Evolutionary conservation across 2,329 filamentous ascomycete species (phyloP).

Genomic region (Trichophyton mentagrophytes): DNA sequence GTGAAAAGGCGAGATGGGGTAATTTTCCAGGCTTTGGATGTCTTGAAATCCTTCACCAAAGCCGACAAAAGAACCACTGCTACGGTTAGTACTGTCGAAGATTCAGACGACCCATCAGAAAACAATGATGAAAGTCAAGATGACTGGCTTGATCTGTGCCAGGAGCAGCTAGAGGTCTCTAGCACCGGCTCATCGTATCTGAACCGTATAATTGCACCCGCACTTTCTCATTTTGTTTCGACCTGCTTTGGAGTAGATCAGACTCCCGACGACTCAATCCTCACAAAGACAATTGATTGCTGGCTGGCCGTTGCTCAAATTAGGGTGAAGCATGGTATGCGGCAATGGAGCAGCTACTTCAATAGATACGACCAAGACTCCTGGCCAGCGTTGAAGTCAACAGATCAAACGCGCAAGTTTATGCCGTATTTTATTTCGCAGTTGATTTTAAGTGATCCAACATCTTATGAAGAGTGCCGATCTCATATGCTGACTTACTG

Average conservation of each 20-base stretch:
- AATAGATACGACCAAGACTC: conserved; percentile 41
- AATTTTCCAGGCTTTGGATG: conserved; percentile 38
- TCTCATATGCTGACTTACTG: conserved; percentile 41
- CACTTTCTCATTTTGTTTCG: conserved; percentile 43
- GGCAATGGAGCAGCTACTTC: conserved; percentile 45
- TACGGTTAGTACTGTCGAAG: conserved; percentile 13
- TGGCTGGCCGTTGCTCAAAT: conserved; percentile 41
- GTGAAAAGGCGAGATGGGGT: conserved; percentile 32
- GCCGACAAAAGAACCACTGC: conserved; percentile 18
- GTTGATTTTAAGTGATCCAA: conserved; percentile 32
- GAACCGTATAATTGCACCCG: conserved; percentile 35
- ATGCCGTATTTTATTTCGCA: conserved; percentile 34
- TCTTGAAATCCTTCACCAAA: conserved; percentile 33
- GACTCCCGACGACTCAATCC: conserved; percentile 41
- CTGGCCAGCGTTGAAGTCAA: conserved; percentile 35
- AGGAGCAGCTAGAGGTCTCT: conserved; percentile 23
- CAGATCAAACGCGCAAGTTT: conserved; percentile 37
- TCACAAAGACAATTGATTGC: conserved; percentile 40
- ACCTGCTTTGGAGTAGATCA: conserved; percentile 49
- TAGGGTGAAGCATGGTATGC: conserved; percentile 35
- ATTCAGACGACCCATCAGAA: conserved; percentile 18
- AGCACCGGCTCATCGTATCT: conserved; percentile 23
- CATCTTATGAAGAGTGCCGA: conserved; percentile 35
- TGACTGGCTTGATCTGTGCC: conserved; percentile 44
- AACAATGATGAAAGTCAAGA: conserved; percentile 51